Evolutionary conservation across 208 protist species (phyloP).

Genomic region (Wallacemonas sp.): DNA sequence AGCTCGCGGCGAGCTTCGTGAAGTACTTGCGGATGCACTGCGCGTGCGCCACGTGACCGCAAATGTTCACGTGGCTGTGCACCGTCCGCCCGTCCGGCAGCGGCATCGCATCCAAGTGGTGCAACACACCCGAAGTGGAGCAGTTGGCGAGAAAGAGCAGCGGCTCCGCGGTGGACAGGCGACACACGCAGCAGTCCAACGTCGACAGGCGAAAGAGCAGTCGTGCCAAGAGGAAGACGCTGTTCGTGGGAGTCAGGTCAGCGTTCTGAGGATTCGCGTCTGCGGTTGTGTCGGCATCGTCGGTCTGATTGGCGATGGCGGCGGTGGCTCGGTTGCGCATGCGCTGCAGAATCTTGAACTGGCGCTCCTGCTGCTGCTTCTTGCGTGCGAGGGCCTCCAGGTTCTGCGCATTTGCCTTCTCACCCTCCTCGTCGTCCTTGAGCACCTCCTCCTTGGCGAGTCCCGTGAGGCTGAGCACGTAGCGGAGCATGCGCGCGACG

Average conservation of each 20-base stretch:
- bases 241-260: neutral
- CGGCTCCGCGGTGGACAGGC: conserved; percentile 21
- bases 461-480: conserved; percentile 38
- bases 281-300: neutral
- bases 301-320: conserved; percentile 5
- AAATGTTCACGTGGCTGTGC: conserved; percentile 37
- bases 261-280: neutral
- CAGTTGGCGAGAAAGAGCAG: conserved; percentile 40
- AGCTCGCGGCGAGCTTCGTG: conserved; percentile 40
- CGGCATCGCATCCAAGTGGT: conserved; percentile 5
- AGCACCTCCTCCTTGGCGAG: conserved; percentile 30
- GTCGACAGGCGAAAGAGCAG: conserved; percentile 34
- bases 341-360: conserved; percentile 60
- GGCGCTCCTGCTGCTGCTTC: conserved; percentile 61
- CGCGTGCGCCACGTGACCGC: conserved; percentile 49
- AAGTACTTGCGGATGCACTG: conserved; percentile 43
- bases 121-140: conserved; percentile 38
- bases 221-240: conserved; percentile 17
- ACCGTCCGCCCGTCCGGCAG: conserved; percentile 21
- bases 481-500: conserved; percentile 54
- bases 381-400: conserved; percentile 34
- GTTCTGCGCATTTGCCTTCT: conserved; percentile 17
- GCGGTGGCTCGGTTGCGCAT: conserved; percentile 49
- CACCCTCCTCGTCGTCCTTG: conserved; percentile 21
- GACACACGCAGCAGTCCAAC: conserved; percentile 58